Evolutionary conservation across 2,329 filamentous ascomycete genomes (phyloP), one percentile per base, ranked within the genome.

Genomic region (Metarhizium guizhouense): DNA sequence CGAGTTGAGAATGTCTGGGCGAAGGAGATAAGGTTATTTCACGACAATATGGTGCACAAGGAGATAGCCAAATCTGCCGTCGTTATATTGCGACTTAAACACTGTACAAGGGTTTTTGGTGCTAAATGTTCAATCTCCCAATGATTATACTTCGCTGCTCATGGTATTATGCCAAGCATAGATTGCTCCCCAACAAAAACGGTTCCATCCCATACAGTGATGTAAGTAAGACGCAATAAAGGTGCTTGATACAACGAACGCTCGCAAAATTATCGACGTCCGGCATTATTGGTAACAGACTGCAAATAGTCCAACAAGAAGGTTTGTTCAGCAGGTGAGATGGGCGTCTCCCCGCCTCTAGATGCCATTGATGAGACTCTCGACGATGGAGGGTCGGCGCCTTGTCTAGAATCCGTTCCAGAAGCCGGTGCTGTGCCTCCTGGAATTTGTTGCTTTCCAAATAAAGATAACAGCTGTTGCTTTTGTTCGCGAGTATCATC

Each of bases 271-370:
- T 29, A 55, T 67, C 57, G 72, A 43, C 69, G 67, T 25, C 66
- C 66, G n/a, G 67, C 66, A 47, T 64, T 72, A 40, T 72, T 72
- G 11, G 76, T 76, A 3, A 77, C 74, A 30, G 75, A 76, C 60
- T 89, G 82, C 63, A 95, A 72, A 66, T 90, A 94, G 10, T 82
- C 86, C 53, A 94, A 75, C 65, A 95, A 72, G 63, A 94, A 94
- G 16, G 78, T 85, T 65, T 88, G 86, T 62, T 94, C 85, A 0
- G 83, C 86, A 0, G 87, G 81, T 4, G 85, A 87, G 48, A 84
- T 83, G 13, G 80, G 74, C 36, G 76, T 76, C 64, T 79, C 72
- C 13, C 70, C 71, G 32, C 62, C 65, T 10, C 68, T 70, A 53
- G 76, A 75, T 11, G 72, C 71, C 53, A 78, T 63, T n/a, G 77